phyloP scores from a whole-genome alignment of 2,329 filamentous ascomycete genomes.

The Ophiosphaerella narmari region DNA sequence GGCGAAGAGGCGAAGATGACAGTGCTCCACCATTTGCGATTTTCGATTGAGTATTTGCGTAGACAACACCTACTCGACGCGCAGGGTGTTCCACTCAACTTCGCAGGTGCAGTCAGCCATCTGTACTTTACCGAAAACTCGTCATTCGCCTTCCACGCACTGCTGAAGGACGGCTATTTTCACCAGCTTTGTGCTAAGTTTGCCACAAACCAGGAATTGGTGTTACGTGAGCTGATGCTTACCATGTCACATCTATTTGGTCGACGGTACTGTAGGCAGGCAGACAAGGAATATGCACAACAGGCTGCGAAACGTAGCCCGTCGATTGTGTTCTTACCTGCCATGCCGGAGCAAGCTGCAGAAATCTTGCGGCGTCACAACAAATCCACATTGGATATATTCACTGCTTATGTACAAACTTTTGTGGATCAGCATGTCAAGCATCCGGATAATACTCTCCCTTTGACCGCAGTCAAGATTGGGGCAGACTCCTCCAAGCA shows the following conservation, averaged over 20 bases:
- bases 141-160: constrained; percentile 75
- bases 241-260: constrained; percentile 74
- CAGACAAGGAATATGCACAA: constrained; percentile 54
- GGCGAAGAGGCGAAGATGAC: constrained; percentile 70
- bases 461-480: constrained; percentile 60
- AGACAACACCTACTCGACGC: constrained; percentile 68
- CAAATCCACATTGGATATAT: constrained; percentile 66
- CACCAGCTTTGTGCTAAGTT: constrained; percentile 65
- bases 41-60: constrained; percentile 79
- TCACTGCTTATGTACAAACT: constrained; percentile 69
- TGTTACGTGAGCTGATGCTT: constrained; percentile 66
- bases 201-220: constrained; percentile 53
- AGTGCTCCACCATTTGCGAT: constrained; percentile 75
- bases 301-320: constrained; percentile 61
- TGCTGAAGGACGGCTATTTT: constrained; percentile 74
- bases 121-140: constrained; percentile 78
- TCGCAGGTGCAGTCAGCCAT: constrained; percentile 71
- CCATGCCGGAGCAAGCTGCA: constrained; percentile 63
- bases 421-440: constrained; percentile 69
- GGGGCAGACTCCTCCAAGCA: constrained; percentile 41
- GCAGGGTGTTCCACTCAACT: constrained; percentile 69
- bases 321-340: constrained; percentile 68
- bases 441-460: constrained; percentile 60
- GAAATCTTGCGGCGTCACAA: constrained; percentile 66
- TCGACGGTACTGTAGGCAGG: constrained; percentile 58